Evolutionary conservation across 129 eudicot genomes (phyloP).

Genomic region (Oenanthe sinensis): DNA sequence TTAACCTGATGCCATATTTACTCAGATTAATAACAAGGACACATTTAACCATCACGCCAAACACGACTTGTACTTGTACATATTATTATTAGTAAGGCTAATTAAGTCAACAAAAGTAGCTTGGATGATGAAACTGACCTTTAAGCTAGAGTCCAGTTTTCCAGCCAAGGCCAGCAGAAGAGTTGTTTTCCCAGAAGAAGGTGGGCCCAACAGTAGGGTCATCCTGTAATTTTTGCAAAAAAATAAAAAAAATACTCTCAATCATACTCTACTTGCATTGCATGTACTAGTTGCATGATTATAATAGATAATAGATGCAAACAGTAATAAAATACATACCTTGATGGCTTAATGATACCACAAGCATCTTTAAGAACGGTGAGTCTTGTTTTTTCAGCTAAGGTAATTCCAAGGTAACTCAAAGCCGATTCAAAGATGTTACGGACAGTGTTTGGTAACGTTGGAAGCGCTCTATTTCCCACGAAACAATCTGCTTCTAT

Average conservation of each 20-base stretch:
- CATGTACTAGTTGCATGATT: neutral
- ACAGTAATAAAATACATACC: slow-evolving; percentile 24
- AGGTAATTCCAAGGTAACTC: slow-evolving; percentile 38
- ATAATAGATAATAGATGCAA: neutral
- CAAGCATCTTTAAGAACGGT: slow-evolving; percentile 77
- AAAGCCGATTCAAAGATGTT: slow-evolving; percentile 48
- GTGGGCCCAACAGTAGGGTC: slow-evolving; percentile 93
- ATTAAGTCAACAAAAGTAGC: slow-evolving; percentile 5
- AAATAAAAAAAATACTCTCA: neutral
- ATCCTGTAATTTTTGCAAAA: slow-evolving; percentile 37
- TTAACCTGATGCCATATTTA: slow-evolving; percentile 29
- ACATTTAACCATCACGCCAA: neutral
- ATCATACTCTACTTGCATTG: neutral
- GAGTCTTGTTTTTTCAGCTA: slow-evolving; percentile 71
- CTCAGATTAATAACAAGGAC: neutral
- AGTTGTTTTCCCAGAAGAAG: slow-evolving; percentile 98
- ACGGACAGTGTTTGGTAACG: slow-evolving; percentile 58
- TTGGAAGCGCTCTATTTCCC: slow-evolving; percentile 89
- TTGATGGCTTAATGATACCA: slow-evolving; percentile 84
- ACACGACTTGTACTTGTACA: neutral
- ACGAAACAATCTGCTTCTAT: slow-evolving; percentile 76
- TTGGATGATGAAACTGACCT: slow-evolving; percentile 28
- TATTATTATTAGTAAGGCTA: neutral
- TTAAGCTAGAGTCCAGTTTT: slow-evolving; percentile 59
- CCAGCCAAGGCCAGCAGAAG: slow-evolving; percentile 96